Evolutionary conservation across 2,329 filamentous ascomycete species (phyloP).

Genomic region (Myriangium duriaei): DNA sequence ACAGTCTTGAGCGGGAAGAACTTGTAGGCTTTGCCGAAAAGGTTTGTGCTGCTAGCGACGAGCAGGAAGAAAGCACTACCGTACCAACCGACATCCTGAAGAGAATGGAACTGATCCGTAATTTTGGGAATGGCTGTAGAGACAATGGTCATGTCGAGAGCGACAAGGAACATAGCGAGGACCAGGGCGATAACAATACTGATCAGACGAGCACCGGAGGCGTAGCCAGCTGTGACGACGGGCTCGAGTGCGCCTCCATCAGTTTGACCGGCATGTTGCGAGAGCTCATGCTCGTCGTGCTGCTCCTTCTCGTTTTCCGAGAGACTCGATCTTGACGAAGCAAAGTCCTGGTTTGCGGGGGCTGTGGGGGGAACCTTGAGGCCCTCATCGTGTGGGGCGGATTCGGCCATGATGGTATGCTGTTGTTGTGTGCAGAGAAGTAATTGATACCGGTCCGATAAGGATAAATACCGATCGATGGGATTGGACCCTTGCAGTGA

Average conservation of each 20-base stretch:
- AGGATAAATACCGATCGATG: too few relatives aligned
- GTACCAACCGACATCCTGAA: constrained; percentile 25
- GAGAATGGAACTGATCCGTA: constrained; percentile 24
- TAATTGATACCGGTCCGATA: too few relatives aligned
- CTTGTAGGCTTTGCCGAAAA: constrained; percentile 18
- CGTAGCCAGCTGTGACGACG: constrained; percentile 6
- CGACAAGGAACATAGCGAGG: constrained; percentile 16
- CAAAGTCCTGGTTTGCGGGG: too few relatives aligned
- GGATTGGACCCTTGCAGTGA: too few relatives aligned
- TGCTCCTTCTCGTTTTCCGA: background rate
- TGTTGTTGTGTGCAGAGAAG: too few relatives aligned
- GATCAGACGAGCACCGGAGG: constrained; percentile 1
- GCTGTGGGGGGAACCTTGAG: too few relatives aligned
- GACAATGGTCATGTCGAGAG: constrained; percentile 18
- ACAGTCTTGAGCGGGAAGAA: constrained; percentile 19
- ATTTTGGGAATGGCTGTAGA: constrained; percentile 24
- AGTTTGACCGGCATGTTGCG: background rate
- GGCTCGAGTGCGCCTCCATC: constrained; percentile 6
- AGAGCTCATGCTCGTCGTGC: background rate
- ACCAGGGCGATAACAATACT: constrained; percentile 6
- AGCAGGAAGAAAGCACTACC: constrained; percentile 19
- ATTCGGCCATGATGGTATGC: too few relatives aligned
- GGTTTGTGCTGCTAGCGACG: constrained; percentile 19
- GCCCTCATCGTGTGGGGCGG: too few relatives aligned
- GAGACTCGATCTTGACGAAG: background rate